A percentile compares a stretch with the other conserved stretches of the same genome.
Conservation (phyloP, 2,329 filamentous ascomycete species). For the Epichloe aotearoae region DNA sequence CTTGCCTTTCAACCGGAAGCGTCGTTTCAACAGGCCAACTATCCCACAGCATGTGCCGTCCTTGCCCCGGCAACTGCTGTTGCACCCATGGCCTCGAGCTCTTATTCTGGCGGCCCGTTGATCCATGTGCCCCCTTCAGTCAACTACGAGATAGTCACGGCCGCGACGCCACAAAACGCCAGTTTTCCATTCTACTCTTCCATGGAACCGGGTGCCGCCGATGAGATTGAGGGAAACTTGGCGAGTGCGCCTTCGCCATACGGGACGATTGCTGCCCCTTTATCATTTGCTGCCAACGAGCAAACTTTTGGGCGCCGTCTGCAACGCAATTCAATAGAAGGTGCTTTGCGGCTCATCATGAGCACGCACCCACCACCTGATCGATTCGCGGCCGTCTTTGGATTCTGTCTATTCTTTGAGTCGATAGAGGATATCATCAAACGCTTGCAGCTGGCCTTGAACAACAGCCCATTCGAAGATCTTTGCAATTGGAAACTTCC, state of each 20-base stretch:
- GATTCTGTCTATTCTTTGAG: conserved; percentile 53
- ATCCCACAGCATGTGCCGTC: not conserved
- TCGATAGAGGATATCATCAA: conserved; percentile 32
- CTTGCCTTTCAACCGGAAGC: not conserved
- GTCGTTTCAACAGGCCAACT: not conserved
- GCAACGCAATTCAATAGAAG: conserved; percentile 52
- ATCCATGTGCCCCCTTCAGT: conserved; percentile 8
- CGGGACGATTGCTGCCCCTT: conserved; percentile 27
- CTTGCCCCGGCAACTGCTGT: not conserved
- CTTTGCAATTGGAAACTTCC: conserved; percentile 48
- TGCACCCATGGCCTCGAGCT: not conserved
- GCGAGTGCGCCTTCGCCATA: conserved; percentile 16
- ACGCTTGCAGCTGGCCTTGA: conserved; percentile 24
- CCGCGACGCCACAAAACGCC: conserved; percentile 38
- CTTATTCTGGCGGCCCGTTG: not conserved
- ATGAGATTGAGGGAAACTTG: conserved; percentile 7
- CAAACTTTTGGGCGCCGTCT: conserved; percentile 57
- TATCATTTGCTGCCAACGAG: conserved; percentile 50
- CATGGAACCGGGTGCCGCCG: conserved; percentile 8
- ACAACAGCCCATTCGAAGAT: conserved; percentile 22
- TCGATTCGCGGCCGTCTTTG: conserved; percentile 46
- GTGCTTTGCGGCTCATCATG: conserved; percentile 43
- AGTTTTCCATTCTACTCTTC: conserved; percentile 33
- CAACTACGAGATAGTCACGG: conserved; percentile 36
- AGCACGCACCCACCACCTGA: conserved; percentile 34